These are phyloP conservation scores for Pseudogymnoascus sp. DNA, from an alignment of 2,329 filamentous ascomycete genomes.

Conservation along the genomic window DNA sequence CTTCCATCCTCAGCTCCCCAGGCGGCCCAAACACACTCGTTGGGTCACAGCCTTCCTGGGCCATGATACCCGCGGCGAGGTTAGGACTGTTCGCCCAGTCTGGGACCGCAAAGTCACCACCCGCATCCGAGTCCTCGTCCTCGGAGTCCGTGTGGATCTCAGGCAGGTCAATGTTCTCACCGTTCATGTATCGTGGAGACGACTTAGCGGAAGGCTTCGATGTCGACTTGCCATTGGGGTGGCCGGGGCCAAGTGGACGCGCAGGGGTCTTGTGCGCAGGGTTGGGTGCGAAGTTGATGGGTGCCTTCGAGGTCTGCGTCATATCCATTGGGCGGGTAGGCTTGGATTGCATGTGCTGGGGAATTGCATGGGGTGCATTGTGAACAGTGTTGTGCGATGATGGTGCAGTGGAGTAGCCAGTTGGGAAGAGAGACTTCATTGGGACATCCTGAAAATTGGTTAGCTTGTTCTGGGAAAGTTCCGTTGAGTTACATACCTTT, in stretches of 20 bases:
- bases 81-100: constrained; percentile 86
- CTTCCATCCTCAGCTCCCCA: constrained; percentile 84
- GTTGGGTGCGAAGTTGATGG: constrained; percentile 78
- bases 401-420: constrained; percentile 45
- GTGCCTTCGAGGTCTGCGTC: constrained; percentile 79
- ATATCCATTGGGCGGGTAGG: constrained; percentile 68
- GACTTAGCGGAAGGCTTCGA: constrained; percentile 56
- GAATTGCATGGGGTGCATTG: constrained; percentile 58
- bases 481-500: constrained; percentile 23
- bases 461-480: constrained; percentile 56
- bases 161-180: constrained; percentile 83
- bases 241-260: constrained; percentile 40
- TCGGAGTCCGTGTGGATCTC: constrained; percentile 95
- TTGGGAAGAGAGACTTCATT: constrained; percentile 52
- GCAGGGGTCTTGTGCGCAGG: constrained; percentile 64
- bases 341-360: constrained; percentile 57
- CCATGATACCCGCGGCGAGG: constrained; percentile 64
- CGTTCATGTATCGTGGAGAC: constrained; percentile 80
- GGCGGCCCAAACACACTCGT: constrained; percentile 83
- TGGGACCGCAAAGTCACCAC: constrained; percentile 55
- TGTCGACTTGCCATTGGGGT: constrained; percentile 42
- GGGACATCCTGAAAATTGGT: constrained; percentile 47
- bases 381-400: constrained; percentile 38
- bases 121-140: constrained; percentile 66
- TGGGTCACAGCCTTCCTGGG: constrained; percentile 81